These are phyloP conservation scores for Pseudogymnoascus sp. DNA, from an alignment of 2,329 filamentous ascomycete genomes.

Conservation along the genomic window DNA sequence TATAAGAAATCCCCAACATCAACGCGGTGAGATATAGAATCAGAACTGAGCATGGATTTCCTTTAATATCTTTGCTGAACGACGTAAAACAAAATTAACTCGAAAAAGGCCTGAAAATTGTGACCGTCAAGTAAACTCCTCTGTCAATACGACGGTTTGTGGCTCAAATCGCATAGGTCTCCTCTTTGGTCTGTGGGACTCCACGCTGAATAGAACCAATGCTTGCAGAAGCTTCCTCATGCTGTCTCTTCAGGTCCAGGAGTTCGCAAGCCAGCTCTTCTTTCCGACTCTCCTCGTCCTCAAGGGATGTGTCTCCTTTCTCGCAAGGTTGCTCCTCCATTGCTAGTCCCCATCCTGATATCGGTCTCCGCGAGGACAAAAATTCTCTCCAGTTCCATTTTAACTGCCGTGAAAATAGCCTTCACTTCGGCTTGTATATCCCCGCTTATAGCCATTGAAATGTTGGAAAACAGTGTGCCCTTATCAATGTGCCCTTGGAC, in stretches of 20 bases:
- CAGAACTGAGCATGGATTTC: neutral
- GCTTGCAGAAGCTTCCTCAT: neutral
- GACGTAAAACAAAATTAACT: neutral
- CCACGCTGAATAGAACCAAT: neutral
- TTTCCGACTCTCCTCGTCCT: neutral
- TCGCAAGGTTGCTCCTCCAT: neutral
- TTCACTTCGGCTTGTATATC: slow-evolving; percentile 9
- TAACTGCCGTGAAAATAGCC: slow-evolving; percentile 9
- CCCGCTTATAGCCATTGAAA: slow-evolving; percentile 13
- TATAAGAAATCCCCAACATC: neutral
- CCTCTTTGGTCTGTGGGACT: neutral
- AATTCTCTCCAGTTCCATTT: neutral
- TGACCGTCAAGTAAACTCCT: neutral
- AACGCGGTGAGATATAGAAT: neutral
- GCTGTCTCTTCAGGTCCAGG: neutral
- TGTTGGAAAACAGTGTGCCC: slow-evolving; percentile 16
- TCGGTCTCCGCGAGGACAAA: slow-evolving; percentile 9
- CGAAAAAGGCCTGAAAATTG: neutral
- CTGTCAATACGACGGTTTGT: neutral
- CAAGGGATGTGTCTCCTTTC: neutral
- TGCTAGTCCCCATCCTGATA: slow-evolving; percentile 12
- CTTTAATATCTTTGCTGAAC: neutral
- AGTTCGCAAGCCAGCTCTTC: neutral
- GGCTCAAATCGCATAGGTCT: neutral
- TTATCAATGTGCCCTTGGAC: slow-evolving; percentile 14